Base-by-base conservation (phyloP, 768 basidiomycete genomes). In the Boletus rubropictus region DNA sequence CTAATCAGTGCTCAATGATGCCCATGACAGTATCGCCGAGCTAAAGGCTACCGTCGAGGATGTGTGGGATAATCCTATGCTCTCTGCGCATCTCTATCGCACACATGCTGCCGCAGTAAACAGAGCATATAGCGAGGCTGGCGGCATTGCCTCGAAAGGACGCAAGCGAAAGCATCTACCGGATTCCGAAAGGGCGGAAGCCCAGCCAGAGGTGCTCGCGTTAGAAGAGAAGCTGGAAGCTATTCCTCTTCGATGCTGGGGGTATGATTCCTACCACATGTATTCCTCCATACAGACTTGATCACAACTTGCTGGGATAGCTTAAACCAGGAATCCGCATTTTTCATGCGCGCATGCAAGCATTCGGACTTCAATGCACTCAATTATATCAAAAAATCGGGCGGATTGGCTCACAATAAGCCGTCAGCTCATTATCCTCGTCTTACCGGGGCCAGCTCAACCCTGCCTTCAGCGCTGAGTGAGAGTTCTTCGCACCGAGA, bases 361-460 rank as follows among this genome's bases (percentile, higher is more conserved):
- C 78, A 78, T 55, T 72, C 83, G 1, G 87, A 89, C 57, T 73
- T 77, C 42, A 89, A 89, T 57, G 72, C 75, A 7, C 64, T 84
- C 3, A 63, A 62, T 3, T 22, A 49, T 1, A 42, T 57, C 39
- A 66, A 66, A 42, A 53, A 47, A 39, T 58, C 52, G 2, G 64
- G 63, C 29, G 25, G 77, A 57, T 46, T 44, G 48, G 33, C 17
- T 14, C 11, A 24, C 29, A 21, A 17, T 24, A 41, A 11, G 32
- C 4, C 18, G 9, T 9, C 36, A 22, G 33, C 38, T 15, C 48
- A 5, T 18, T 31, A 24, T 12, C 7, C 20, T 24, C 18, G 12
- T 31, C 35, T 2, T 5, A n/a, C 37, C 2, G 38, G 33, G 15
- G 21, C 21, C 15, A 24, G 27, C 8, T 38, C 52, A 0, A 25